A percentile compares a stretch with the other conserved stretches of the same genome.
Evolutionary conservation across 1,284 basidiomycete species (phyloP).

Genomic region (Apiotrichum siamense): DNA sequence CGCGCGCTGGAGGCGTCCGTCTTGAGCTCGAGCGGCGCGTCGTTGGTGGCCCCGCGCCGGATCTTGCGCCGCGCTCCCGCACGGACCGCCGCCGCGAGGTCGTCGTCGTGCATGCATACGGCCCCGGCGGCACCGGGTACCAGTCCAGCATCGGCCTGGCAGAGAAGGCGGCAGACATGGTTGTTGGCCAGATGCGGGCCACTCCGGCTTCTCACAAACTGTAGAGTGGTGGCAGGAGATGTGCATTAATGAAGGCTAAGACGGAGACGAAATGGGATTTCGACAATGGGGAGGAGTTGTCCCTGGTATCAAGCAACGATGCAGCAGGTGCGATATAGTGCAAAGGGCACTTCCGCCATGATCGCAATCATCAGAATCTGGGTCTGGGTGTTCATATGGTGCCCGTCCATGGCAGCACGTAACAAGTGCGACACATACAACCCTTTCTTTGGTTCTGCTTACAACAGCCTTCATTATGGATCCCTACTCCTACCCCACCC

Average conservation of each 20-base stretch:
- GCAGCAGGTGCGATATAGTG: no score
- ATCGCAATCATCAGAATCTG: no score
- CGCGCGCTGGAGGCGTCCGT: conserved; percentile 59
- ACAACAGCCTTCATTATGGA: no score
- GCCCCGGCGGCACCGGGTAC: conserved; percentile 46
- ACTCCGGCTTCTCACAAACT: conserved; percentile 5
- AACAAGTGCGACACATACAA: no score
- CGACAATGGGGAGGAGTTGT: no score
- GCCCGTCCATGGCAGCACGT: no score
- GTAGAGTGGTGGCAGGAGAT: background rate
- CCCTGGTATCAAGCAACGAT: no score
- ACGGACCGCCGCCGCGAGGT: conserved; percentile 49
- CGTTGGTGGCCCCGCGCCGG: conserved; percentile 46
- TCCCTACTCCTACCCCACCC: no score
- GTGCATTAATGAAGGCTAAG: background rate
- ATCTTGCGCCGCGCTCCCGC: conserved; percentile 32
- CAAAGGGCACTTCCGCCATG: no score
- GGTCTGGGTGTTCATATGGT: no score
- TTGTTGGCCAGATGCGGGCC: conserved; percentile 7
- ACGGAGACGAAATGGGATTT: no score
- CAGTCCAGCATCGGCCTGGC: conserved; percentile 40
- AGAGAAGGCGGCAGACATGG: conserved; percentile 34
- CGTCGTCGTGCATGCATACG: conserved; percentile 64
- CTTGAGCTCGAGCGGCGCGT: conserved; percentile 57
- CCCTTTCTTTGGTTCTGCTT: no score